Percentiles rank a stretch among this genome's conserved stretches.
These are phyloP conservation scores for Haberlea rhodopensis DNA, from an alignment of 257 asterid genomes.

Conservation along the genomic window DNA sequence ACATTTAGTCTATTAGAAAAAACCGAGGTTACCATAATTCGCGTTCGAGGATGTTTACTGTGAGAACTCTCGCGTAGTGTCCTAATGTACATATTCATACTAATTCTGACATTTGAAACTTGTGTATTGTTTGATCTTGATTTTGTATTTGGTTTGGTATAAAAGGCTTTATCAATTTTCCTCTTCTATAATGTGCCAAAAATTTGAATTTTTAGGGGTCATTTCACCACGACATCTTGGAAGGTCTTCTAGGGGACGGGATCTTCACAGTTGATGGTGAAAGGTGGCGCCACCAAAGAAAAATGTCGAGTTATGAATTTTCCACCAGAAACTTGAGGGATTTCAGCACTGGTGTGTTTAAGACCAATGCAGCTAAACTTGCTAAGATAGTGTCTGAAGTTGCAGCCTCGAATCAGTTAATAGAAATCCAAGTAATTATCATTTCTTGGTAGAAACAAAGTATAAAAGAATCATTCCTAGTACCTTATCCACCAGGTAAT, in stretches of 20 bases:
- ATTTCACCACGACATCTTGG: conserved; percentile 45
- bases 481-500: neutral
- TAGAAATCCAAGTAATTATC: conserved; percentile 46
- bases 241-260: conserved; percentile 65
- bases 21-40: too few relatives aligned
- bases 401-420: conserved; percentile 30
- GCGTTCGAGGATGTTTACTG: too few relatives aligned
- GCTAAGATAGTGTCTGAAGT: conserved; percentile 40
- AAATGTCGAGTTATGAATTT: conserved; percentile 60
- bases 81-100: neutral
- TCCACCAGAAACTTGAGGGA: conserved; percentile 58
- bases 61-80: too few relatives aligned
- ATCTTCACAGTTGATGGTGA: conserved; percentile 65
- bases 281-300: conserved; percentile 61
- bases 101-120: neutral
- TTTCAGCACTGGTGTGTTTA: conserved; percentile 58
- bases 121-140: neutral
- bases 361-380: conserved; percentile 48
- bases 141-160: neutral
- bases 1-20: too few relatives aligned
- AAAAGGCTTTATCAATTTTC: neutral
- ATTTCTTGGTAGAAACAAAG: neutral
- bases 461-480: neutral
- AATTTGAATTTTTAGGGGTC: conserved; percentile 50
- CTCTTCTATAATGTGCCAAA: neutral